Conservation (phyloP, 306 rosid genomes). For the Quercus berberidifolia region DNA sequence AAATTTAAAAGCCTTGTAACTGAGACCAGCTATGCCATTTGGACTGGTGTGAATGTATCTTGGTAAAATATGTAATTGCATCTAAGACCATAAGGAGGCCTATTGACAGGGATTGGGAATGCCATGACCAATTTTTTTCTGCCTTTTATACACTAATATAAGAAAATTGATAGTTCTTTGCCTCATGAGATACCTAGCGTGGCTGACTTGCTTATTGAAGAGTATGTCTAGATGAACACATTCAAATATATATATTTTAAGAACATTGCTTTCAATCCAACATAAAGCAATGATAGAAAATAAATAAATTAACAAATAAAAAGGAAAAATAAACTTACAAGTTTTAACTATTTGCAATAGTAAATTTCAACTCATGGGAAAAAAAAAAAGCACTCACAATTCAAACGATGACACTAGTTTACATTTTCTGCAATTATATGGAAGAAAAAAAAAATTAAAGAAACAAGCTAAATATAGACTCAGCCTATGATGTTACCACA, state of each 20-base stretch:
- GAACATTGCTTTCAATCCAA: no score
- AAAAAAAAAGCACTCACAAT: background rate
- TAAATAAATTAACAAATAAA: background rate
- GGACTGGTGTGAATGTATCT: background rate
- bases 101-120: background rate
- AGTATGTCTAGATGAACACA: background rate
- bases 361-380: background rate
- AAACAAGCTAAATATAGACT: constrained; percentile 8
- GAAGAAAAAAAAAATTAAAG: background rate
- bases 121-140: background rate
- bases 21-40: background rate
- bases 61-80: background rate
- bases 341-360: background rate
- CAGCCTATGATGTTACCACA: constrained; percentile 15
- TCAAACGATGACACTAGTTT: constrained; percentile 3
- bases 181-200: background rate
- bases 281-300: background rate
- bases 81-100: background rate
- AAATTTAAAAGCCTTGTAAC: background rate
- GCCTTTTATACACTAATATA: background rate
- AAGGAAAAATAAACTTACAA: background rate
- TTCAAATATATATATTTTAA: background rate
- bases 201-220: background rate
- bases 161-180: background rate
- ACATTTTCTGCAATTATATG: background rate